phyloP scores from a whole-genome alignment of 176 grass and related monocot genomes.

The Hordeum marinum region DNA sequence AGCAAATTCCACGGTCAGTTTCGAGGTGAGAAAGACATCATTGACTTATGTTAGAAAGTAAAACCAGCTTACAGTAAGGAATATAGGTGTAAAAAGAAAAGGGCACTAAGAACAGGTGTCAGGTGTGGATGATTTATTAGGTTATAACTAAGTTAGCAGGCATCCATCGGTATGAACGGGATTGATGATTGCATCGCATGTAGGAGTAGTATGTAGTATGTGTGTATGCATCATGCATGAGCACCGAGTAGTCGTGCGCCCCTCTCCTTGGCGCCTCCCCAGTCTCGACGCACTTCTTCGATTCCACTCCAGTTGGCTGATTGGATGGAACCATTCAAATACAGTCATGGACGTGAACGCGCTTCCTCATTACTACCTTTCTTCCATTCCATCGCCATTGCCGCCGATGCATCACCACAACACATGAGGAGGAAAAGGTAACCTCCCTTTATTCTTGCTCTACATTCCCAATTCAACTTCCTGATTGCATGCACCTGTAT shows the following conservation, averaged over 20 bases:
- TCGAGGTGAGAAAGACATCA: neutral
- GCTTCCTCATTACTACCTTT: constrained; percentile 11
- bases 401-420: neutral
- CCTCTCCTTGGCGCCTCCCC: constrained; percentile 4
- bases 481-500: neutral
- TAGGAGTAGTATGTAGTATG: no score
- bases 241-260: constrained; percentile 5
- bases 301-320: constrained; percentile 14
- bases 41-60: neutral
- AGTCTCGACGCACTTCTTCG: neutral
- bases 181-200: neutral
- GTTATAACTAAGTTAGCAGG: neutral
- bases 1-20: neutral
- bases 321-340: constrained; percentile 14
- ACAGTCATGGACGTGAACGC: neutral
- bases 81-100: neutral
- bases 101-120: neutral
- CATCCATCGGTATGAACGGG: neutral
- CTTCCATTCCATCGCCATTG: neutral
- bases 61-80: neutral
- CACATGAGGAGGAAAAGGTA: neutral
- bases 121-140: neutral
- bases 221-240: constrained; percentile 13
- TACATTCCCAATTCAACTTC: neutral
- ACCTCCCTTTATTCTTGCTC: neutral